Percentiles rank a stretch among this genome's conserved stretches.
These are phyloP conservation scores for Penicillium decumbens DNA, from an alignment of 2,329 filamentous ascomycete species.

Conservation along the genomic window DNA sequence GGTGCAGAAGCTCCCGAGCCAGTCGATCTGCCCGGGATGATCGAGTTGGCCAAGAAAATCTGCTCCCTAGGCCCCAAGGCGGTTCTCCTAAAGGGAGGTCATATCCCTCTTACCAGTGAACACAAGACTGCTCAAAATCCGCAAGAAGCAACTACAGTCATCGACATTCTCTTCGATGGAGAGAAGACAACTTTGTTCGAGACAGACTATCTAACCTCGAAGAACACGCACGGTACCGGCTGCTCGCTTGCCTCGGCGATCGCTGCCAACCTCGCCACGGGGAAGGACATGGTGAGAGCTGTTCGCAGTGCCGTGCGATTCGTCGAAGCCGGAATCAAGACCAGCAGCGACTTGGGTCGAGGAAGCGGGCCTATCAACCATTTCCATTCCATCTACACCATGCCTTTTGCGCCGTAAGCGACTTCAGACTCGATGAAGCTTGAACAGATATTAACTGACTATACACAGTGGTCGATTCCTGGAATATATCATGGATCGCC, in stretches of 20 bases:
- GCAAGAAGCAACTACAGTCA: conserved; percentile 60
- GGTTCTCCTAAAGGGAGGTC: conserved; percentile 86
- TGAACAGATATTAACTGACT: not conserved
- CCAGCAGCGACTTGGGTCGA: conserved; percentile 52
- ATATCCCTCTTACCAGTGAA: conserved; percentile 69
- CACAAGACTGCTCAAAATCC: conserved; percentile 55
- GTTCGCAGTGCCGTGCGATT: conserved; percentile 56
- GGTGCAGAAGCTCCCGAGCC: conserved; percentile 45
- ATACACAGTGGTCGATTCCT: conserved; percentile 65
- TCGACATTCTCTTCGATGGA: conserved; percentile 71
- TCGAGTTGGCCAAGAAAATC: conserved; percentile 62
- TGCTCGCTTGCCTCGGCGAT: conserved; percentile 82
- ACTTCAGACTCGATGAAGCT: not conserved
- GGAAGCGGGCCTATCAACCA: conserved; percentile 64
- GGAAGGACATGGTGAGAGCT: conserved; percentile 47
- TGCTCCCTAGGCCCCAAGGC: conserved; percentile 67
- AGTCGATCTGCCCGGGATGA: conserved; percentile 60
- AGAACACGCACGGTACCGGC: conserved; percentile 89
- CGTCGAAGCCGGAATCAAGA: conserved; percentile 58
- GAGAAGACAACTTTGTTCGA: conserved; percentile 54
- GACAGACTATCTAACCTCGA: conserved; percentile 65
- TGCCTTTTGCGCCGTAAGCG: conserved; percentile 56
- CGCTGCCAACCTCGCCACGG: conserved; percentile 56
- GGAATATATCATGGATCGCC: conserved; percentile 71
- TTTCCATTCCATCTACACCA: conserved; percentile 57